Evolutionary conservation across 106 monocot species (phyloP), one percentile per base, ranked within the genome.

Genomic region (Acorus gramineus): DNA sequence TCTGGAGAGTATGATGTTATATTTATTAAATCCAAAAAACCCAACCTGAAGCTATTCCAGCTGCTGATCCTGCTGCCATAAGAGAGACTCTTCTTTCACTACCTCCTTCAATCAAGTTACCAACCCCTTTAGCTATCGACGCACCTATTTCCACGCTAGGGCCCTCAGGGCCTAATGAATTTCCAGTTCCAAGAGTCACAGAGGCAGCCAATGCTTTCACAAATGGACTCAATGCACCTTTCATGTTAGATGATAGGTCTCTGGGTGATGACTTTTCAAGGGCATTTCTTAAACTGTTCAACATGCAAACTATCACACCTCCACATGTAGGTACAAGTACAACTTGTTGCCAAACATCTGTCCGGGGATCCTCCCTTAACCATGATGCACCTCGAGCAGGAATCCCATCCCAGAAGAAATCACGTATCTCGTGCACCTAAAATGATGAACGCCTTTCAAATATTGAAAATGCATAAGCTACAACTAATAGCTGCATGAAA

Each of bases 91-190:
- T 77, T 56, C 77, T 89, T 44, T 79, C 79, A 44, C 74, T 70
- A 42, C 65, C 70, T 76, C 78, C 84, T 49, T 58, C 55, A 70
- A 90, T 76, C 50, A 85, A 44, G 67, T 66, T 42, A 10, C 84
- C 75, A 77, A 90, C 76, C 62, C 89, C 89, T 80, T 89, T 90
- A 48, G 86, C 89, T 79, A 94, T 74, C 4, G 89, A 56, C n/a
- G 89, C 84, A 50, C 90, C 93, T 55, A 94, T 90, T 69, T 89
- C 90, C 10, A 94, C 89, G 67, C 86, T 94, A 47, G 93, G 90
- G 57, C 93, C 90, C 64, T 94, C 93, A 43, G 93, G 93, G 4
- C 93, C 94, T 49, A 94, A 72, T 2, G 89, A 94, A 66, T 94
- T 94, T 49, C 90, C 94, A 57, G 86, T 94, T 71, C 94, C 86